Evolutionary conservation across 495 filamentous ascomycete species (phyloP).

Genomic region (Neurospora sp.): DNA sequence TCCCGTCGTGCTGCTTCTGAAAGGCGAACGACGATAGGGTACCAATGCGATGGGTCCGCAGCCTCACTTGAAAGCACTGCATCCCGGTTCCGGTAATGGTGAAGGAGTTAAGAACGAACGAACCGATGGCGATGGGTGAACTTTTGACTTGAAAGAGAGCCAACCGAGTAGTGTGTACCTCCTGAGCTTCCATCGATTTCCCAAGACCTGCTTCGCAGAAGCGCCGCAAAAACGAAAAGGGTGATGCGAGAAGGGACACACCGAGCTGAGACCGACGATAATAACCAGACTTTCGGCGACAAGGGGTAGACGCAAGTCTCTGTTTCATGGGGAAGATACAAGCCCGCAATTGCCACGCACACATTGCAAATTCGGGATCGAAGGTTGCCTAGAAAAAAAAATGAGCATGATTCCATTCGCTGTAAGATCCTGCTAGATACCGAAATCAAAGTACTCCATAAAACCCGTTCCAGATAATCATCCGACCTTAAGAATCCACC

Average conservation of each 20-base stretch:
- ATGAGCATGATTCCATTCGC: neutral
- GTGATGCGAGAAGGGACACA: neutral
- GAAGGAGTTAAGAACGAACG: neutral
- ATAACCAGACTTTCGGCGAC: neutral
- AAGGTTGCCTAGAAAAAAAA: neutral
- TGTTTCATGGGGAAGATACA: neutral
- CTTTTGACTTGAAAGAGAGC: neutral
- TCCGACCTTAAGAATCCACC: neutral
- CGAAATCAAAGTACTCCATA: neutral
- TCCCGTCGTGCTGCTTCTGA: neutral
- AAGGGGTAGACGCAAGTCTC: neutral
- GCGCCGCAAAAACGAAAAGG: neutral
- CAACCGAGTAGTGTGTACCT: neutral
- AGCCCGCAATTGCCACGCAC: neutral
- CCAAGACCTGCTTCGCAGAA: neutral
- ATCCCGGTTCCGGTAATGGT: neutral
- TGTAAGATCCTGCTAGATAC: neutral
- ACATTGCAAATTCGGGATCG: neutral
- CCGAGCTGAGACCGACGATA: neutral
- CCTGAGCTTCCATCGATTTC: neutral
- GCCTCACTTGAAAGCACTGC: neutral
- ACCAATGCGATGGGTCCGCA: neutral
- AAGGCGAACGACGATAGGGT: neutral
- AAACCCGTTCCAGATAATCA: neutral
- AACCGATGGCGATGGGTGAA: neutral